phyloP scores from a whole-genome alignment of 2,329 filamentous ascomycete genomes.

The Rasamsonia emersonii region DNA sequence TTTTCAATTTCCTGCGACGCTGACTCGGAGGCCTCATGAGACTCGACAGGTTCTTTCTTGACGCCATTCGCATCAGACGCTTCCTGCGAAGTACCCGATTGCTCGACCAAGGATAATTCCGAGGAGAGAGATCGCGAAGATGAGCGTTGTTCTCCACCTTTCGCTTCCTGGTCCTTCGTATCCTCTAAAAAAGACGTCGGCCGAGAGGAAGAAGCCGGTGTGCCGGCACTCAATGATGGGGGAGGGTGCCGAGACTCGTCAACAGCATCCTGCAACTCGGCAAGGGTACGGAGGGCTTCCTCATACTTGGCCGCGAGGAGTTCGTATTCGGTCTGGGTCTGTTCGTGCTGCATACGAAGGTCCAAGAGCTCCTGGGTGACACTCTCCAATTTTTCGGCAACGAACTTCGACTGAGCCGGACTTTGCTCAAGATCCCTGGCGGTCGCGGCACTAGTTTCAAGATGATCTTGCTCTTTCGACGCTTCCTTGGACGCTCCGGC shows the following conservation, averaged over 20 bases:
- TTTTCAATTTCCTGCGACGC: slow-evolving; percentile 60
- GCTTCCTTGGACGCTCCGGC: slow-evolving; percentile 28
- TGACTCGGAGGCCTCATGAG: slow-evolving; percentile 26
- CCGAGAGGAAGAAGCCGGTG: slow-evolving; percentile 38
- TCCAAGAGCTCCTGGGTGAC: slow-evolving; percentile 89
- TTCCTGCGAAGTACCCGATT: slow-evolving; percentile 59
- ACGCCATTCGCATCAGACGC: slow-evolving; percentile 51
- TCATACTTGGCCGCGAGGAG: slow-evolving; percentile 82
- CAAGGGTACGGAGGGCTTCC: slow-evolving; percentile 70
- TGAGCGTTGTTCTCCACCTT: slow-evolving; percentile 59
- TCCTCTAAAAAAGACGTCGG: slow-evolving; percentile 82
- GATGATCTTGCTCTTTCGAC: slow-evolving; percentile 19
- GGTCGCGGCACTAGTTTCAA: slow-evolving; percentile 12
- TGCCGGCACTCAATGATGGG: slow-evolving; percentile 34
- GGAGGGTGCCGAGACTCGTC: slow-evolving; percentile 65
- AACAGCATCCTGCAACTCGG: slow-evolving; percentile 71
- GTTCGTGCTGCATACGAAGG: slow-evolving; percentile 82
- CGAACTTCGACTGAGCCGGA: slow-evolving; percentile 72
- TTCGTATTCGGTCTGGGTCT: slow-evolving; percentile 71
- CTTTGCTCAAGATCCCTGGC: slow-evolving; percentile 46
- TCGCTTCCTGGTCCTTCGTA: slow-evolving; percentile 60
- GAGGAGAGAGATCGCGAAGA: slow-evolving; percentile 88
- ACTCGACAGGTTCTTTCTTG: slow-evolving; percentile 17
- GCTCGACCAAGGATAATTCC: slow-evolving; percentile 82
- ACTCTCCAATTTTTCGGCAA: slow-evolving; percentile 84